These are phyloP conservation scores for Geotrichum ghanense DNA, from an alignment of 805 yeast genomes.

Conservation along the genomic window DNA sequence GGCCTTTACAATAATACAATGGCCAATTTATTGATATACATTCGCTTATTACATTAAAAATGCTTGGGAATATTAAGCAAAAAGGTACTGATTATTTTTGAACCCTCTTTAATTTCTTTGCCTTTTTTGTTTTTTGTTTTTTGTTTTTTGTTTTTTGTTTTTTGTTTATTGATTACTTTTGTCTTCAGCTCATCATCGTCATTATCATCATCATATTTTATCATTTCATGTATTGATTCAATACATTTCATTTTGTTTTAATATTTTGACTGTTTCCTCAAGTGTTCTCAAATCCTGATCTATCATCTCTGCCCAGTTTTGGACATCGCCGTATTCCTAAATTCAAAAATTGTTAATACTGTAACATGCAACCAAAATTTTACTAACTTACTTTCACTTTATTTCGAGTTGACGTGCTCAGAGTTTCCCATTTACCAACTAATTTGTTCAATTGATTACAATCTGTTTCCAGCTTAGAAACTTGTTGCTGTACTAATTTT, in stretches of 20 bases:
- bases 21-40: too few species aligned
- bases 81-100: too few species aligned
- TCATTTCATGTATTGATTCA: slow-evolving; percentile 5
- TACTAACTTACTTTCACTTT: slow-evolving; percentile 2
- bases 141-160: too few species aligned
- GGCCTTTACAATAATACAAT: slow-evolving; percentile 31
- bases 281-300: slow-evolving; percentile 65
- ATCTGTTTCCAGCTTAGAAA: slow-evolving; percentile 4
- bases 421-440: slow-evolving; percentile 6
- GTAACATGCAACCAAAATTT: too few species aligned
- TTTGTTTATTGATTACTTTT: too few species aligned
- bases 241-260: slow-evolving; percentile 22
- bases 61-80: too few species aligned
- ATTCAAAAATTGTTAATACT: slow-evolving; percentile 1
- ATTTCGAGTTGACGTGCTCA: slow-evolving; percentile 7
- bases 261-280: slow-evolving; percentile 40
- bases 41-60: too few species aligned
- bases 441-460: slow-evolving; percentile 6
- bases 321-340: slow-evolving; percentile 31
- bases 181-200: background rate
- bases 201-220: too few species aligned
- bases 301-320: slow-evolving; percentile 50
- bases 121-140: too few species aligned
- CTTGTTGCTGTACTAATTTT: slow-evolving; percentile 12
- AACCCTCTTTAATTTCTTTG: too few species aligned